Evolutionary conservation across 768 basidiomycete genomes (phyloP).

Genomic region (Mycena leptocephala): DNA sequence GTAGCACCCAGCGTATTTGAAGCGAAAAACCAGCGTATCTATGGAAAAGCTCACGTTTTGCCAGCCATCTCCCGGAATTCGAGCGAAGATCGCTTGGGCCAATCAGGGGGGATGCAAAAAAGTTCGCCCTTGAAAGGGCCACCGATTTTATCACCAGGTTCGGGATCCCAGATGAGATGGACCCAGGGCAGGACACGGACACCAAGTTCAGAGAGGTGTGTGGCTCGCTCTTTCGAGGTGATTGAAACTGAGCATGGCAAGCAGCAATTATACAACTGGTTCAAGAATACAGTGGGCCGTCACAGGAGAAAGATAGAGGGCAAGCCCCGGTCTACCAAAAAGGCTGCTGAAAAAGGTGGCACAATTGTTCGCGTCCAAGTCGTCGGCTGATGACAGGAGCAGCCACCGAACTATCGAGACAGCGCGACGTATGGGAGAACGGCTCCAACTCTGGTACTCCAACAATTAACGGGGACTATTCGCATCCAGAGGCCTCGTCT

Average conservation of each 20-base stretch:
- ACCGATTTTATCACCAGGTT: slow-evolving; percentile 73
- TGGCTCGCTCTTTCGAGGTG: slow-evolving; percentile 10
- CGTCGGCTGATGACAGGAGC: slow-evolving; percentile 19
- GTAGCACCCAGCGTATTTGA: slow-evolving; percentile 5
- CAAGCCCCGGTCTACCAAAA: slow-evolving; percentile 67
- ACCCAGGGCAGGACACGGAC: slow-evolving; percentile 71
- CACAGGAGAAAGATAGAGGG: slow-evolving; percentile 73
- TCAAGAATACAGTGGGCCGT: slow-evolving; percentile 79
- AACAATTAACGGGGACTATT: slow-evolving; percentile 8
- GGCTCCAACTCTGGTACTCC: background rate
- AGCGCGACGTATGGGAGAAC: slow-evolving; percentile 15
- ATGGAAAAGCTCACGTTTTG: slow-evolving; percentile 12
- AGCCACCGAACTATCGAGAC: slow-evolving; percentile 10
- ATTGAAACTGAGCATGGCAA: background rate
- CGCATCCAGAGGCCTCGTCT: slow-evolving; percentile 37
- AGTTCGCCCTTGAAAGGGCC: slow-evolving; percentile 76
- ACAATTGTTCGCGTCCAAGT: slow-evolving; percentile 15
- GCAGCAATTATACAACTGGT: slow-evolving; percentile 84
- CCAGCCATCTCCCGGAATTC: slow-evolving; percentile 68
- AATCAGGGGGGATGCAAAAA: slow-evolving; percentile 79
- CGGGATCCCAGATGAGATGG: slow-evolving; percentile 70
- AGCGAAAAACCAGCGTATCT: slow-evolving; percentile 15
- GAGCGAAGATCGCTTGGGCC: slow-evolving; percentile 73
- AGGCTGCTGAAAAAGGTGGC: slow-evolving; percentile 67
- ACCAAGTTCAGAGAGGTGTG: slow-evolving; percentile 74